Evolutionary conservation across 495 filamentous ascomycete genomes (phyloP), one percentile per base, ranked within the genome.

Genomic region (Neohortaea acidophila): DNA sequence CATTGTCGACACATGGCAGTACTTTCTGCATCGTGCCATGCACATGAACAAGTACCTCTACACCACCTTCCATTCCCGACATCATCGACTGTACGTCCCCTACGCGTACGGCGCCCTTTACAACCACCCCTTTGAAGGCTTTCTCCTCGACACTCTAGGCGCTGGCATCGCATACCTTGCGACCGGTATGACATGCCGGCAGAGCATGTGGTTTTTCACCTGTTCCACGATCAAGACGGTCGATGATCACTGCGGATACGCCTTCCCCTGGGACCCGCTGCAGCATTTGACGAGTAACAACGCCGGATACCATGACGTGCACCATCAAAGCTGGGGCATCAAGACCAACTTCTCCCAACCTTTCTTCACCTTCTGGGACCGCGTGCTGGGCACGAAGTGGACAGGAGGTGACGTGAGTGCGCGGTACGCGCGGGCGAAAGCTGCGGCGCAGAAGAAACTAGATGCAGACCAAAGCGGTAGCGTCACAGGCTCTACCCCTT

Each of bases 311-410:
- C 89, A 97, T 57, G 89, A 97, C 56, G 82, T 97, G 36, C 89
- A 97, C 58, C 89, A 97, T 60, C 89, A 97, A 62, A 92, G 82
- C 62, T 97, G 87, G 89, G 89, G 89, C 33, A 93, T 97, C 65
- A 94, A 89, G 59, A 68, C 64, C 10, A 75, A 75, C 42, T 75
- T 71, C 54, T 79, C 76, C 0, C 82, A 89, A 54, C 82, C 82
- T 0, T 86, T 83, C 62, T 83, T 85, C 61, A 87, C 78, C 32
- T 79, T 84, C 58, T 89, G 82, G 82, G 82, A 89, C 52, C 63
- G 67, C 18, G 34, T 70, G 31, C 62, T 84, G 9, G 77, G 76
- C 21, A 89, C 82, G 21, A 70, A 68, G 54, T 89, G 77, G 77
- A 68, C 63, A 26, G 80, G 80, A 12, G 77, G 68, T 20, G 67